Percentiles rank a stretch among this genome's conserved stretches.
phyloP scores from a whole-genome alignment of 352 stramenopile genomes.

The Pythium periplocum region DNA sequence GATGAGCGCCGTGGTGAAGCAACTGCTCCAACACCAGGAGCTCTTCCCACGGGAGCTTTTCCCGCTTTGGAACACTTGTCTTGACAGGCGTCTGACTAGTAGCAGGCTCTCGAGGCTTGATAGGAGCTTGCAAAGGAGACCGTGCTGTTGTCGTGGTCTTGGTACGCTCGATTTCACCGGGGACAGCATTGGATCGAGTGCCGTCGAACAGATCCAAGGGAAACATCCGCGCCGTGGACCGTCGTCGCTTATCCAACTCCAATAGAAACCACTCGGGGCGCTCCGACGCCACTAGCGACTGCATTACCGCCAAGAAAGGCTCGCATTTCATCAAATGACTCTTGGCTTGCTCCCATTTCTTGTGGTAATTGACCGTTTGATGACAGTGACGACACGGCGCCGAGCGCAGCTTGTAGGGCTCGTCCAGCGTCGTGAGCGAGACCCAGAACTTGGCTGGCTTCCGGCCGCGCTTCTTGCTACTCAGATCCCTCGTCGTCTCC shows the following conservation, averaged over 20 bases:
- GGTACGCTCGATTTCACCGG: too few relatives aligned
- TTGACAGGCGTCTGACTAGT: too few relatives aligned
- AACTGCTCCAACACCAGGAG: too few relatives aligned
- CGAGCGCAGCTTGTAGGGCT: constrained; percentile 41
- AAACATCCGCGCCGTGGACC: constrained; percentile 5
- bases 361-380: constrained; percentile 34
- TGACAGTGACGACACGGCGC: constrained; percentile 50
- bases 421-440: constrained; percentile 36
- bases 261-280: constrained; percentile 48
- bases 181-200: too few relatives aligned
- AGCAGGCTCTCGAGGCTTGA: too few relatives aligned
- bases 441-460: constrained; percentile 45
- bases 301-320: constrained; percentile 38
- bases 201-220: constrained; percentile 9
- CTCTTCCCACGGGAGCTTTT: too few relatives aligned
- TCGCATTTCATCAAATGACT: constrained; percentile 51
- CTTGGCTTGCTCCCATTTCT: constrained; percentile 60
- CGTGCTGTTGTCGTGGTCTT: too few relatives aligned
- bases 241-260: constrained; percentile 28
- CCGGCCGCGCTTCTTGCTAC: constrained; percentile 24
- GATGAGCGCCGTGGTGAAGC: too few relatives aligned
- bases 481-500: not conserved
- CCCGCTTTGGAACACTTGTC: too few relatives aligned
- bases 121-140: too few relatives aligned
- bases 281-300: constrained; percentile 15